phyloP scores from a whole-genome alignment of 2,329 filamentous ascomycete species.

The Exophiala spinifera region DNA sequence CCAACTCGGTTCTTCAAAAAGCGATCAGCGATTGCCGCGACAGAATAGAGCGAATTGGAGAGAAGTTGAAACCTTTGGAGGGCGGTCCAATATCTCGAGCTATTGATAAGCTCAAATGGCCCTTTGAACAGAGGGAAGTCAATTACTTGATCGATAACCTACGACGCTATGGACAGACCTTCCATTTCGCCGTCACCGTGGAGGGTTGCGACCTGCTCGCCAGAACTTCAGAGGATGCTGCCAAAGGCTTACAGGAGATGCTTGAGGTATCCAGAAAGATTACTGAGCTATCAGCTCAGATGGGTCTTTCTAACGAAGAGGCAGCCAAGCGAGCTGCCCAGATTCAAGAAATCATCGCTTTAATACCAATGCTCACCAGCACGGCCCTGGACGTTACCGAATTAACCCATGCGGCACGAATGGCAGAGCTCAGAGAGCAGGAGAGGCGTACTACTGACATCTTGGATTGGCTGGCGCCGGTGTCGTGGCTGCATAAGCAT shows the following conservation, averaged over 20 bases:
- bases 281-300: constrained; percentile 17
- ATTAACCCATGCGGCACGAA: constrained; percentile 19
- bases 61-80: constrained; percentile 20
- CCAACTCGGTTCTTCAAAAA: constrained; percentile 22
- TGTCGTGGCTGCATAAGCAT: constrained; percentile 24
- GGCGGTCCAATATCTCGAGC: constrained; percentile 18
- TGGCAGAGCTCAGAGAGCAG: constrained; percentile 25
- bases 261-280: constrained; percentile 20
- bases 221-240: constrained; percentile 21
- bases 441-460: constrained; percentile 26
- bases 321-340: constrained; percentile 12
- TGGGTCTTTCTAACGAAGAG: constrained; percentile 17
- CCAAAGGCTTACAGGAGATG: constrained; percentile 21
- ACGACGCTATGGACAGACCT: constrained; percentile 23
- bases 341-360: constrained; percentile 20
- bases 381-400: constrained; percentile 23
- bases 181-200: constrained; percentile 26
- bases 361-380: constrained; percentile 23
- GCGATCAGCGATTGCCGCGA: constrained; percentile 23
- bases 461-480: constrained; percentile 27
- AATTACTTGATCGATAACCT: constrained; percentile 24
- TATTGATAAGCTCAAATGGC: constrained; percentile 27
- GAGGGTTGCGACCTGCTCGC: constrained; percentile 25
- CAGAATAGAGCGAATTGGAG: constrained; percentile 27
- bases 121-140: constrained; percentile 28